Evolutionary conservation across 257 asterid genomes (phyloP).

Genomic region (Nicotiana otophora): DNA sequence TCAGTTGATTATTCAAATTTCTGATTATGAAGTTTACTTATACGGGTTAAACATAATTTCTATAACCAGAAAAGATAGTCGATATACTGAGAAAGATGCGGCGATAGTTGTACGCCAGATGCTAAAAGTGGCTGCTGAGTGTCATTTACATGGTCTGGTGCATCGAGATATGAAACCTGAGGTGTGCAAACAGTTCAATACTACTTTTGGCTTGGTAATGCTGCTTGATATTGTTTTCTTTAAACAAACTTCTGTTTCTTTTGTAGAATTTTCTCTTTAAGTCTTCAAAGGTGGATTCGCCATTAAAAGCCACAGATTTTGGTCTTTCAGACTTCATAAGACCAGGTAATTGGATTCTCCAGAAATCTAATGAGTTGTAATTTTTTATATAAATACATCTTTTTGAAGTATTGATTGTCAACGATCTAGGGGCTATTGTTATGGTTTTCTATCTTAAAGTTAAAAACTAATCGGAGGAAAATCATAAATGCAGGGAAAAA

Average conservation of each 20-base stretch:
- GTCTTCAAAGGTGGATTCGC: conserved; percentile 80
- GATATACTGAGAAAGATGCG: conserved; percentile 97
- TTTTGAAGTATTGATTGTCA: not conserved
- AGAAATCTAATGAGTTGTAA: not conserved
- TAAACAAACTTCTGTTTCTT: conserved; percentile 15
- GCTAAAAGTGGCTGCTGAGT: conserved; percentile 98
- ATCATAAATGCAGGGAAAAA: conserved; percentile 51
- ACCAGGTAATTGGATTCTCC: conserved; percentile 58
- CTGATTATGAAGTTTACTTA: conserved; percentile 14
- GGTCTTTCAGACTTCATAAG: conserved; percentile 96
- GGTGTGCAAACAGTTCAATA: conserved; percentile 34
- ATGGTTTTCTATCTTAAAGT: not conserved
- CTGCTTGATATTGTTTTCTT: conserved; percentile 14
- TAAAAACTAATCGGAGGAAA: not conserved
- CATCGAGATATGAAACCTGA: conserved; percentile 99
- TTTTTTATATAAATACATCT: not conserved
- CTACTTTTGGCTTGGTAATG: conserved; percentile 2
- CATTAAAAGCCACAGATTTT: conserved; percentile 94
- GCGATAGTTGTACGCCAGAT: conserved; percentile 93
- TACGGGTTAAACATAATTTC: conserved; percentile 20
- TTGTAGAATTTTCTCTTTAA: conserved; percentile 83
- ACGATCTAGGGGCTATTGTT: not conserved
- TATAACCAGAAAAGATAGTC: conserved; percentile 88
- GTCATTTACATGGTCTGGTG: conserved; percentile 97
- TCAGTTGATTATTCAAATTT: not conserved